Conservation (phyloP, 345 rosid species). For the Citrus trifoliata region DNA sequence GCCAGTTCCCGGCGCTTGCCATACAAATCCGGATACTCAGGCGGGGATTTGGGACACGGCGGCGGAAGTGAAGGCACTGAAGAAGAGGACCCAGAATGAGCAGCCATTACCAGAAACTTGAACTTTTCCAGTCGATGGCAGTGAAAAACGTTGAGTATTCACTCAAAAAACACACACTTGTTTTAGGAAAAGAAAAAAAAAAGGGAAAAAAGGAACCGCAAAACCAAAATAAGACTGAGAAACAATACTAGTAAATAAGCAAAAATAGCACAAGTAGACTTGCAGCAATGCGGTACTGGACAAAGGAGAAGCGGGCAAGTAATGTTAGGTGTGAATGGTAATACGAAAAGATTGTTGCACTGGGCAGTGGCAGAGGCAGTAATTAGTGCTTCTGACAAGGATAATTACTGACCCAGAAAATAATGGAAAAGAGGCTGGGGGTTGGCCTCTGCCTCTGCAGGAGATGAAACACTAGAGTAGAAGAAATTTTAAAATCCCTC, state of each 20-base stretch:
- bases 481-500: no score
- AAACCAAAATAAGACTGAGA: background rate
- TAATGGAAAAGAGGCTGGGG: background rate
- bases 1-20: conserved; percentile 79
- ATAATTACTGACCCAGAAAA: conserved; percentile 33
- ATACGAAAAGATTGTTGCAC: conserved; percentile 25
- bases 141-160: background rate
- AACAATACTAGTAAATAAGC: background rate
- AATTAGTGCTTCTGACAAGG: conserved; percentile 62
- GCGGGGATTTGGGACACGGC: conserved; percentile 90
- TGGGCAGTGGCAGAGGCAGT: conserved; percentile 53
- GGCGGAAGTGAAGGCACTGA: conserved; percentile 46
- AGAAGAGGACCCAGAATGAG: conserved; percentile 30
- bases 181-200: background rate
- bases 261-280: background rate
- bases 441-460: conserved; percentile 16
- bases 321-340: conserved; percentile 34
- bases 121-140: background rate
- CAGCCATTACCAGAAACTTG: conserved; percentile 36
- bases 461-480: conserved; percentile 11
- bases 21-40: conserved; percentile 91
- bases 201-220: conserved; percentile 3
- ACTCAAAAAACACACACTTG: background rate
- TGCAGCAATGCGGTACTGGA: conserved; percentile 11
- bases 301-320: conserved; percentile 31